A percentile compares a stretch with the other conserved stretches of the same genome.
Evolutionary conservation across 805 yeast species (phyloP).

Genomic region (Allodekkera sacchari): DNA sequence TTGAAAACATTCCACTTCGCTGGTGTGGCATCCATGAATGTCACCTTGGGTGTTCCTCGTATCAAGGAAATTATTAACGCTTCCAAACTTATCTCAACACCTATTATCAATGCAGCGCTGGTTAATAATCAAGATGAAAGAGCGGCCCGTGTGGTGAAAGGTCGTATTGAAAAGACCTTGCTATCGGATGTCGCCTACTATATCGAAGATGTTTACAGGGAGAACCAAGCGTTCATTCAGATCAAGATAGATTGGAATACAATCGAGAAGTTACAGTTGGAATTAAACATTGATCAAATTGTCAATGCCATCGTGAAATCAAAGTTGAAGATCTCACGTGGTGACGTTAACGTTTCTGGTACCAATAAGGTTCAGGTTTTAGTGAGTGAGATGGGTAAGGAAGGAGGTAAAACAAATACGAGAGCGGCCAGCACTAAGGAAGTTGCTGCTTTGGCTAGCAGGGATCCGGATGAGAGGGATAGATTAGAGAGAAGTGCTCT

Average conservation of each 20-base stretch:
- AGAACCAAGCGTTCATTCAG: slow-evolving; percentile 66
- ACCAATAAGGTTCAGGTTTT: slow-evolving; percentile 58
- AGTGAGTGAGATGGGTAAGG: slow-evolving; percentile 38
- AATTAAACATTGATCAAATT: slow-evolving; percentile 77
- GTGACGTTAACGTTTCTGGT: slow-evolving; percentile 63
- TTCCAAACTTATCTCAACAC: slow-evolving; percentile 89
- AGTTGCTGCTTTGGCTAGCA: slow-evolving; percentile 17
- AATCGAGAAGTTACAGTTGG: slow-evolving; percentile 84
- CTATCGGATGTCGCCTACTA: slow-evolving; percentile 79
- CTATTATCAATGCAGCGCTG: slow-evolving; percentile 88
- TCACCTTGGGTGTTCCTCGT: slow-evolving; percentile 98
- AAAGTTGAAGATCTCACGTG: slow-evolving; percentile 70
- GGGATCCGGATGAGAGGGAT: slow-evolving; percentile 30
- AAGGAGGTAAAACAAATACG: slow-evolving; percentile 32
- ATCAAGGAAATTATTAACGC: slow-evolving; percentile 98
- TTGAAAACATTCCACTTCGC: slow-evolving; percentile 77
- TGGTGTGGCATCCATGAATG: slow-evolving; percentile 99
- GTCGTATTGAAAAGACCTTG: slow-evolving; percentile 88
- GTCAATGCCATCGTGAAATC: slow-evolving; percentile 75
- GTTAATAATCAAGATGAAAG: slow-evolving; percentile 93
- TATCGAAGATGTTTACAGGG: slow-evolving; percentile 90
- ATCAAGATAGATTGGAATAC: slow-evolving; percentile 77
- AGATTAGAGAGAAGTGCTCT: slow-evolving; percentile 38
- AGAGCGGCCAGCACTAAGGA: slow-evolving; percentile 30
- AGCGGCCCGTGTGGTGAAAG: slow-evolving; percentile 97